Percentiles rank a stretch among this genome's conserved stretches.
phyloP scores from a whole-genome alignment of 208 protist species.

The Endotrypanum monterogeii region DNA sequence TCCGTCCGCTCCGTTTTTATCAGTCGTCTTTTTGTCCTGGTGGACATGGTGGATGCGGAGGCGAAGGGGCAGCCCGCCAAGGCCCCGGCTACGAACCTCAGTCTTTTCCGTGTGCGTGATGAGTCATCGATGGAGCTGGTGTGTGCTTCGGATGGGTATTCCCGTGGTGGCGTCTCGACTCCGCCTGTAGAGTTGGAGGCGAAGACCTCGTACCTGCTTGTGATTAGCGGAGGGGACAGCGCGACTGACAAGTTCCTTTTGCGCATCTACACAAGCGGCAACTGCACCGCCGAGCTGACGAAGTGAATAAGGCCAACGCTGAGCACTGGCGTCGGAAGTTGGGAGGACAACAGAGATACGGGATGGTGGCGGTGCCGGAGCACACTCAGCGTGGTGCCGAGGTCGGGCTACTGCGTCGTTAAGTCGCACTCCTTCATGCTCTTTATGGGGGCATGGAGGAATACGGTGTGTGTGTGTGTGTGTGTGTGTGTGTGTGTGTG shows the following conservation, averaged over 20 bases:
- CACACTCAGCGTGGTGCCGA: neutral
- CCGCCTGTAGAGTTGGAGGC: slow-evolving; percentile 50
- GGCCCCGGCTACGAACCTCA: slow-evolving; percentile 44
- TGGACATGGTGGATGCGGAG: slow-evolving; percentile 41
- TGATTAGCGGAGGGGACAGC: slow-evolving; percentile 52
- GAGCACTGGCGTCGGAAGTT: neutral
- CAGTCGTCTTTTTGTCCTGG: slow-evolving; percentile 57
- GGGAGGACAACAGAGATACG: neutral
- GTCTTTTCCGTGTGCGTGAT: slow-evolving; percentile 55
- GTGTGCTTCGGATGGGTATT: slow-evolving; percentile 51
- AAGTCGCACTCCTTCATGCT: neutral
- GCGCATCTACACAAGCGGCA: slow-evolving; percentile 58
- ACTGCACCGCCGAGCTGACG: slow-evolving; percentile 33
- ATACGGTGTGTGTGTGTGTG: neutral
- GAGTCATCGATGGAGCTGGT: slow-evolving; percentile 59
- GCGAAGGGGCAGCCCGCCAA: slow-evolving; percentile 22
- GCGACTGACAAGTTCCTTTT: slow-evolving; percentile 63
- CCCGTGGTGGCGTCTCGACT: slow-evolving; percentile 40
- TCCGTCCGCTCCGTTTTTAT: slow-evolving; percentile 35
- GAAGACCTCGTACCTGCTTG: slow-evolving; percentile 52
- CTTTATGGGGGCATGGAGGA: neutral
- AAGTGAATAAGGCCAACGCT: slow-evolving; percentile 13
- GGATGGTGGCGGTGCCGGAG: neutral
- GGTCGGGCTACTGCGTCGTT: neutral
- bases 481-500: neutral